A percentile compares a stretch with the other conserved stretches of the same genome.
Conservation (phyloP, 2,329 filamentous ascomycete species). For the Cryphonectria nitschkei region DNA sequence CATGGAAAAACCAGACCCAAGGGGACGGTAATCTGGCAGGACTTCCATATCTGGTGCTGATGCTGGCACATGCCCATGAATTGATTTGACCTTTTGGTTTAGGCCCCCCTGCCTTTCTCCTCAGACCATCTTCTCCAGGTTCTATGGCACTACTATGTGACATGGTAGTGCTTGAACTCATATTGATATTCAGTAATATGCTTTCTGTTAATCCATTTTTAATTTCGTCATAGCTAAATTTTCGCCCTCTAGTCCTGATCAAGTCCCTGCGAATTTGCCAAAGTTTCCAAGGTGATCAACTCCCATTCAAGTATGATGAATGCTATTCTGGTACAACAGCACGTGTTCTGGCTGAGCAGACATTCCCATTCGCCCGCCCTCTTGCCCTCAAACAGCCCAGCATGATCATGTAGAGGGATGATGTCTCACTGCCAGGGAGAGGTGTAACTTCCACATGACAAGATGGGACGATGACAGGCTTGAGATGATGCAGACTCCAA, state of each 20-base stretch:
- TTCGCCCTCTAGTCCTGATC: background rate
- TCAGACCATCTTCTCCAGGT: background rate
- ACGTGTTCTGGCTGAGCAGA: background rate
- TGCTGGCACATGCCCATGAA: background rate
- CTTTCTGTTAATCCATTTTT: background rate
- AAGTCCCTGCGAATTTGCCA: background rate
- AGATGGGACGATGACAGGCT: background rate
- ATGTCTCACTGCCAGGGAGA: background rate
- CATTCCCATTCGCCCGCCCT: background rate
- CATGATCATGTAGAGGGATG: background rate
- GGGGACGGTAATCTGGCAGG: background rate
- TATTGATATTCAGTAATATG: background rate
- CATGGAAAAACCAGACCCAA: background rate
- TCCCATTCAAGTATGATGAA: background rate
- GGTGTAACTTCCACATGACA: background rate
- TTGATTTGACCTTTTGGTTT: background rate
- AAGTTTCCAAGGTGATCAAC: background rate
- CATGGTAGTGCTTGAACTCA: background rate
- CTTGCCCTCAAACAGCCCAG: background rate
- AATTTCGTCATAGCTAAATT: background rate
- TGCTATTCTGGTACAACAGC: background rate
- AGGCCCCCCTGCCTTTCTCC: background rate
- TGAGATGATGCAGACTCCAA: background rate
- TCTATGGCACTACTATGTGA: background rate
- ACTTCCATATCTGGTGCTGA: background rate